phyloP scores from a whole-genome alignment of 228 moss, liverwort and hornwort species.

The Sphagnum magellanicum region DNA sequence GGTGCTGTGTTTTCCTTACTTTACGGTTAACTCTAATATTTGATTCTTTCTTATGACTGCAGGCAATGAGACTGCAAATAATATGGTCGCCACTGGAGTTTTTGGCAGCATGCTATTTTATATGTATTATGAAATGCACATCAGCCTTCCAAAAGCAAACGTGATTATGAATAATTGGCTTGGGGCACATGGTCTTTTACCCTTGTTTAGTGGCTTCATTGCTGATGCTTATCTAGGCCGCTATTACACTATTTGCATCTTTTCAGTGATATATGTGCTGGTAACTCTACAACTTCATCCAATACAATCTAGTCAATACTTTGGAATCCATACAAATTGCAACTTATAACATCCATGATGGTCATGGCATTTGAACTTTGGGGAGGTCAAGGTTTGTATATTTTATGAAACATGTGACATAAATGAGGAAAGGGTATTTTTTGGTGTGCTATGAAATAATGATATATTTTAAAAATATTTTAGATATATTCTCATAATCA shows the following conservation, averaged over 20 bases:
- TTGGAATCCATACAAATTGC: no score
- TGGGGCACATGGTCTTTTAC: constrained; percentile 37
- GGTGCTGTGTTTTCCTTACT: no score
- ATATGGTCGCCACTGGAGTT: constrained; percentile 47
- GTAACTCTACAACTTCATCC: constrained; percentile 9
- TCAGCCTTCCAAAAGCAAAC: constrained; percentile 38
- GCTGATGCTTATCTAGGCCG: constrained; percentile 76
- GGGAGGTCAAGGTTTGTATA: no score
- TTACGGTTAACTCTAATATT: no score
- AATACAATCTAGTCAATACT: no score
- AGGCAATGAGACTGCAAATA: constrained; percentile 67
- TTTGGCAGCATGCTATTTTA: constrained; percentile 52
- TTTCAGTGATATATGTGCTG: constrained; percentile 41
- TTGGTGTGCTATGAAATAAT: no score
- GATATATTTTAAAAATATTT: no score
- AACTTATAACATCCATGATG: no score
- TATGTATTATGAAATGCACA: constrained; percentile 49
- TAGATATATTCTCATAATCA: no score
- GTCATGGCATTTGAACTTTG: no score
- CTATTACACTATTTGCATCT: constrained; percentile 54
- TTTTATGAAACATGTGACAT: no score
- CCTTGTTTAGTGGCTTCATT: constrained; percentile 65
- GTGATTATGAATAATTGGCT: constrained; percentile 31
- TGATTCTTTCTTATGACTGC: background rate
- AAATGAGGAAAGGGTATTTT: no score